Evolutionary conservation across 805 yeast species (phyloP), one percentile per base, ranked within the genome.

Genomic region (Saccharomycopsis synnaedendra): DNA sequence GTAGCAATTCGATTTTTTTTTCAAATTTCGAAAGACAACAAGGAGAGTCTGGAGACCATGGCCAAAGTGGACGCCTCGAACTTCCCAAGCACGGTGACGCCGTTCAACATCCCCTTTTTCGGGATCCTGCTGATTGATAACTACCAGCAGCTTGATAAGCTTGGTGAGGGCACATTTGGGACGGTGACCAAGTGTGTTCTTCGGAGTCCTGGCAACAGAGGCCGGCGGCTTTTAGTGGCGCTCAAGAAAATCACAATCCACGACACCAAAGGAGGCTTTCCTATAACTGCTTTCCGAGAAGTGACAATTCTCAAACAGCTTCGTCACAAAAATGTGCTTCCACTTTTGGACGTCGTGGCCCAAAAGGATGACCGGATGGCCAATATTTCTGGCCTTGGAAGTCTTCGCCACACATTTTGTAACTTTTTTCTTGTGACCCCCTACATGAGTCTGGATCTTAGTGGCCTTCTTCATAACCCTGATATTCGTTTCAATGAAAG

Each of bases 221-320:
- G 42, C 8, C 19, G n/a, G 1, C 45, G 54, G 7, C 67, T 74
- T 41, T 58, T 78, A 8, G 97, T 90, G 11, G 99, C 99, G 0
- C 69, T 94, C 56, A 93, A 93, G 63, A 85, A 82, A 60, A 76
- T 93, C 44, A 69, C 89, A 10, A 73, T 85, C 30, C 64, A 62
- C 49, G 63, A 65, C 9, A 63, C 63, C 32, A 60, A 61, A 35
- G 71, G 68, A 41, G 83, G 85, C 32, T 88, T 93, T 60, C 97
- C 99, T 1, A 81, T 94, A 29, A 93, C 98, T 0, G 97, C 98
- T 1, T 76, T 89, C 64, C 73, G 99, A 53, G 99, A 93, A 60
- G 87, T 90, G 50, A 76, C 83, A 19, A 85, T 89, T 29, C 69
- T 94, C 63, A 86, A 85, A 63, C 71, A 72, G 44, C 67, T 93